Evolutionary conservation across 371 early-diverging fungal genomes (phyloP), one percentile per base, ranked within the genome.

Genomic region (Zychaea mexicana): DNA sequence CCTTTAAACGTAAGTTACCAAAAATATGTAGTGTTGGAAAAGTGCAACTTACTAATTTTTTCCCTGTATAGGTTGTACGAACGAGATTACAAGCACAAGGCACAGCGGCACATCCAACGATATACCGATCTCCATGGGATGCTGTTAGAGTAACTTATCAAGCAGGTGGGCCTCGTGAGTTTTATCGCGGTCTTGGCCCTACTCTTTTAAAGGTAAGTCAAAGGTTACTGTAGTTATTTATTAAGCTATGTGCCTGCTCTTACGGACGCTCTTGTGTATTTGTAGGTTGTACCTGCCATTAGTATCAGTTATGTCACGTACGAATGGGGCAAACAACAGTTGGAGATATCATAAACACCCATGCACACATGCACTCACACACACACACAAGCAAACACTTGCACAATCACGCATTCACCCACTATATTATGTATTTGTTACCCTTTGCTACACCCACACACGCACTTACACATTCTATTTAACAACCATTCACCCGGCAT

Each of bases 131-230:
- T 0, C 82, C 88, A 12, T 77, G 88, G 73, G 90, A 92, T 60
- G 90, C 85, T 6, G 81, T 88, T 27, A 69, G 78, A 38, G 80
- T 82, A 53, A 90, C 90, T 2, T 89, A 82, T 15, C 75, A 72
- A 49, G 77, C 83, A 28, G 94, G 92, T 46, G 95, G 95, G 8
- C 66, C 88, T n/a, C 62, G 79, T 2, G 92, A 92, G 2, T 85
- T 97, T 63, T 97, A 94, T 90, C 92, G 89, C 71, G 97, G 97
- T 9, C 73, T 93, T 46, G 84, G 81, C 6, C 92, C 93, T 6
- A 89, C 92, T 17, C 69, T 93, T 38, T 61, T 87, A 46, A 90
- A 91, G 83, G 89, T 89, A 74, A 36, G 32, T 26, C 38, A 36
- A 36, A 36, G 38, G 15, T 15, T 36, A n/a, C n/a, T n/a, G n/a